phyloP scores from a whole-genome alignment of 768 basidiomycete species.

The Wakefieldia striispora region DNA sequence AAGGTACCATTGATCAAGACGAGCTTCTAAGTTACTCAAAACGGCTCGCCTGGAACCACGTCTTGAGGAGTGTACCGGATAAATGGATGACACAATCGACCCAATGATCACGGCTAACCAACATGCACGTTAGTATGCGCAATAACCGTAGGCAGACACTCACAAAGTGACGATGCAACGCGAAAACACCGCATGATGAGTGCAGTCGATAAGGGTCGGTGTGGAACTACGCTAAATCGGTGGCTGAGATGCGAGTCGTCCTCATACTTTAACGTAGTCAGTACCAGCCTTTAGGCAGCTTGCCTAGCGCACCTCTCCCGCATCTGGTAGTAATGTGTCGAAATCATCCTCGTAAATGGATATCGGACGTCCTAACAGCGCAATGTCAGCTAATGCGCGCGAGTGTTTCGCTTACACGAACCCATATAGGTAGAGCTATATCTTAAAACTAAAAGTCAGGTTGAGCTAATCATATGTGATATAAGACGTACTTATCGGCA shows the following conservation, averaged over 20 bases:
- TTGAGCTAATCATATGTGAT: background rate
- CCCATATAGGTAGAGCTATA: conserved; percentile 77
- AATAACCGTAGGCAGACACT: conserved; percentile 21
- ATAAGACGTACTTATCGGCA: conserved; percentile 58
- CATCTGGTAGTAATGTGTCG: conserved; percentile 60
- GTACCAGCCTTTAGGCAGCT: background rate
- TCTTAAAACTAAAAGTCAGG: conserved; percentile 33
- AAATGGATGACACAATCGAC: conserved; percentile 62
- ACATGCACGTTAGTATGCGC: background rate
- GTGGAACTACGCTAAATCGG: conserved; percentile 35
- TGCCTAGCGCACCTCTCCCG: conserved; percentile 45
- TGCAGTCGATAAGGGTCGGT: conserved; percentile 38
- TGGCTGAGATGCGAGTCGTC: conserved; percentile 57
- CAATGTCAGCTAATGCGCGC: conserved; percentile 8
- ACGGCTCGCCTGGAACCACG: conserved; percentile 46
- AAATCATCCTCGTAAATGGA: conserved; percentile 69
- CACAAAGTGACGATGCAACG: conserved; percentile 58
- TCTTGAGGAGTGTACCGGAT: conserved; percentile 59
- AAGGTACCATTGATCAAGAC: conserved; percentile 73
- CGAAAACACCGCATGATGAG: conserved; percentile 56
- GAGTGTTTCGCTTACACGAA: conserved; percentile 20
- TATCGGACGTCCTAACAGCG: conserved; percentile 55
- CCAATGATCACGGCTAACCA: conserved; percentile 66
- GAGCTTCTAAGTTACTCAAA: conserved; percentile 57
- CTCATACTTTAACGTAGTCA: conserved; percentile 45